Evolutionary conservation across 2,329 filamentous ascomycete species (phyloP), one percentile per base, ranked within the genome.

Genomic region (Diaporthe australafricana): DNA sequence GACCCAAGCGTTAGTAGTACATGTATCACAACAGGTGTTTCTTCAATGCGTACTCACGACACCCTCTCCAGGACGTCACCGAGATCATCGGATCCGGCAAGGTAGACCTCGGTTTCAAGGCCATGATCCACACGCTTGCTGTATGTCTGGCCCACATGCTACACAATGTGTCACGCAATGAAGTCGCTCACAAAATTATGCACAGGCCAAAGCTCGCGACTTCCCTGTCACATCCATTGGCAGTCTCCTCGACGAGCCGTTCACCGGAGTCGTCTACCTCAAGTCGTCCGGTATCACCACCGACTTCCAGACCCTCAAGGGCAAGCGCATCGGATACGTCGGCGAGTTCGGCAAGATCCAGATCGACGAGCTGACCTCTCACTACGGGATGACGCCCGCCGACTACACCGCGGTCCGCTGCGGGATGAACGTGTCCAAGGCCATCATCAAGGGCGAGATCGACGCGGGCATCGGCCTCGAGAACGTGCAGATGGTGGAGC

Each of bases 261-360:
- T 95, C 83, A 94, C 93, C 0, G 92, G 93, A 20, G 91, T 94
- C 66, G 90, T 94, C 62, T 94, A 94, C 81, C 88, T 94, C 78
- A 94, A 93, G 80, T 86, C 87, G 60, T 92, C 90, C 57, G 92
- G 92, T 70, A 94, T 94, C 82, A 94, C 91, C 38, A 83, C 89
- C 57, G 92, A 94, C 84, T 94, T 95, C 84, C 88, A 86, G 79
- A 91, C 91, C 50, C 88, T 95, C 76, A 92, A 91, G 82, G 92
- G 92, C 76, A 94, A 94, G 84, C 89, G 88, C 30, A 94, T 94
- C 79, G 93, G 93, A 79, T 94, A 94, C 76, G 92, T 94, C 70
- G 92, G 92, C 77, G 93, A 94, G 80, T 94, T 94, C 75, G 93
- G 93, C 82, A 95, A 92, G 88, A 94, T 94, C 80, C 92, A 94